Percentiles rank a stretch among this genome's conserved stretches.
Conservation (phyloP, 2,329 filamentous ascomycete species). For the Epichloe baconii region DNA sequence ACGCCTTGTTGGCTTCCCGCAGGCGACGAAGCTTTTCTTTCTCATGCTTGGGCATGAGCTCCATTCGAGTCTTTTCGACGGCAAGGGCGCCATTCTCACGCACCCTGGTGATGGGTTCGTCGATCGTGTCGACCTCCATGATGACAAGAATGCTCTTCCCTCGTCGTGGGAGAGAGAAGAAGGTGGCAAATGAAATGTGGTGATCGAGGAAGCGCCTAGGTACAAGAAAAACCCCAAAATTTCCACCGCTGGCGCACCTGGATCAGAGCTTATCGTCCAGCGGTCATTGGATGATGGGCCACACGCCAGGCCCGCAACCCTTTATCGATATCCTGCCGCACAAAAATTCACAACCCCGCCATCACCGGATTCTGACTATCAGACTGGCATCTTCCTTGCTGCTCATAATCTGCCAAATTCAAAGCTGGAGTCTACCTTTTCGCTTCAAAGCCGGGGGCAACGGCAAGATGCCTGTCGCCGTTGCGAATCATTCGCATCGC, state of each 20-base stretch:
- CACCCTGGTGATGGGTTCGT: conserved; percentile 22
- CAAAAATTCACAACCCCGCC: conserved; percentile 26
- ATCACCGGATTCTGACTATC: conserved; percentile 10
- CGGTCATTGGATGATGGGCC: conserved; percentile 12
- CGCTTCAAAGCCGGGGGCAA: conserved; percentile 74
- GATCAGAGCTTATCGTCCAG: conserved; percentile 14
- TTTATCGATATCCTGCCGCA: conserved; percentile 24
- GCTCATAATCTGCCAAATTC: conserved; percentile 8
- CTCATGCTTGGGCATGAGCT: conserved; percentile 39
- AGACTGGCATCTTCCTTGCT: not conserved
- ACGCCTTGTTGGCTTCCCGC: conserved; percentile 56
- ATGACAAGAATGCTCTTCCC: conserved; percentile 9
- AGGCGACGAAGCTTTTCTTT: conserved; percentile 37
- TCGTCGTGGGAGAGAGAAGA: not conserved
- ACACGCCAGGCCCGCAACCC: not conserved
- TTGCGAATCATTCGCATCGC: conserved; percentile 67
- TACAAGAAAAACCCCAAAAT: conserved; percentile 16
- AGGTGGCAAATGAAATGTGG: not conserved
- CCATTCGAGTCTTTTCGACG: conserved; percentile 34
- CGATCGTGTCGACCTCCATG: conserved; percentile 26
- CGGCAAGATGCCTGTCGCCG: conserved; percentile 61
- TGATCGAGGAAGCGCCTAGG: not conserved
- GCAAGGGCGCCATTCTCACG: conserved; percentile 40
- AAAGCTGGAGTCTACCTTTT: conserved; percentile 63
- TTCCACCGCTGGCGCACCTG: conserved; percentile 16